Conservation (phyloP, 208 protist genomes). For the Trypanosoma cruzi region DNA sequence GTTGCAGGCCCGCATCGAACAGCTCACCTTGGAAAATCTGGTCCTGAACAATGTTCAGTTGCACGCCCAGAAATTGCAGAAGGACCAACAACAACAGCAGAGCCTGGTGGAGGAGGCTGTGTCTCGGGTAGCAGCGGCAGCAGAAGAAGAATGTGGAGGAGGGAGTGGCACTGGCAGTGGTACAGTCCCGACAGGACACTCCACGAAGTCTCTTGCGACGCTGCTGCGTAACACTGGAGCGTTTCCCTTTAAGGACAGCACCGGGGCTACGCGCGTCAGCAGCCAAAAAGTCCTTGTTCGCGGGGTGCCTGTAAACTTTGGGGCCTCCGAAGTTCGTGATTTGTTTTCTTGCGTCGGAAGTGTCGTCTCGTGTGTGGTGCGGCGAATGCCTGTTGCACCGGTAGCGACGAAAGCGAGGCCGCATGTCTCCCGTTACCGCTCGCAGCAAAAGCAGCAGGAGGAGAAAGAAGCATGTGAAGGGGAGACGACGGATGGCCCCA, state of each 20-base stretch:
- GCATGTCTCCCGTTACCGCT: constrained; percentile 19
- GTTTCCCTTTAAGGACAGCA: constrained; percentile 51
- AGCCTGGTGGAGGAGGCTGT: constrained; percentile 13
- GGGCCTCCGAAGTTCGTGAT: constrained; percentile 62
- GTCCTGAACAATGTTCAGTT: constrained; percentile 32
- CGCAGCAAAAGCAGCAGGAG: constrained; percentile 24
- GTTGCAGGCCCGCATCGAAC: constrained; percentile 43
- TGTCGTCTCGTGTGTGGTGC: constrained; percentile 64
- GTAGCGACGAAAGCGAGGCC: neutral
- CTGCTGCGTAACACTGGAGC: constrained; percentile 26
- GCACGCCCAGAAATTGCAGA: neutral
- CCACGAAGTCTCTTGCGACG: constrained; percentile 22
- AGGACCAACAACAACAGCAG: constrained; percentile 3
- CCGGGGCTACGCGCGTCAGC: constrained; percentile 42
- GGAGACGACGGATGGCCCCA: neutral
- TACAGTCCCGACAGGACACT: neutral
- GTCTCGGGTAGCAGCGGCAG: constrained; percentile 14
- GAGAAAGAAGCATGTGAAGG: neutral
- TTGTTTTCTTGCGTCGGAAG: constrained; percentile 40
- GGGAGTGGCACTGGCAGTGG: no score
- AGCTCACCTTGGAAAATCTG: constrained; percentile 41
- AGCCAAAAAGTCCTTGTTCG: constrained; percentile 55
- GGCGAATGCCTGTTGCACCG: constrained; percentile 16
- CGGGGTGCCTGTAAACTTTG: constrained; percentile 61
- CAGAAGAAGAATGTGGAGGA: constrained; percentile 11